Base-by-base conservation (phyloP, 768 basidiomycete genomes). In the Piloderma croceum region DNA sequence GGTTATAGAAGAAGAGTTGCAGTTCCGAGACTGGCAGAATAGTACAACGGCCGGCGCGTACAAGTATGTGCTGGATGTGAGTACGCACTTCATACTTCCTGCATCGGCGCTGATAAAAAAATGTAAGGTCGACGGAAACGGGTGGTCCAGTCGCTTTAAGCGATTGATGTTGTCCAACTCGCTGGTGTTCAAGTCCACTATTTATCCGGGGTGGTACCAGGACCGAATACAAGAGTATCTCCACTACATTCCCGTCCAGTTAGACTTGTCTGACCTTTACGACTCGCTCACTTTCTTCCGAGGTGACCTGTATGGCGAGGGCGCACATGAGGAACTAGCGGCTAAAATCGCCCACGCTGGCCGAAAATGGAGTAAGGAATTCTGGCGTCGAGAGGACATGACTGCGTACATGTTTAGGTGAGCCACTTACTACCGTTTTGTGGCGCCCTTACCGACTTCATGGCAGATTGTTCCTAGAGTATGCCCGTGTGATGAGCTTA, bases 241-340 rank as follows among this genome's bases (percentile, higher is more conserved):
- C 7, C 84, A 86, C 56, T 88, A 86, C 52, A 69, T 87, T 1
- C 84, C 84, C 2, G 65, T 86, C 3, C 74, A 79, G 46, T 44
- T 81, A 0, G 79, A 83, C 46, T 70, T 81, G 9, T 69, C 73
- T 0, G 83, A 88, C 57, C 57, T 89, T 3, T 74, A 83, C 54
- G 87, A 89, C 47, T 65, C 77, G 3, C 67, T 85, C 33, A 60
- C 78, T 1, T 90, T 90, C 65, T 88, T 88, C 63, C 74, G 77
- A 0, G 82, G 84, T 0, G 71, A 74, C 48, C 68, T 66, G 6
- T 64, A 73, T 39, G 76, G 79, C 13, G 68, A 72, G 25, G 71
- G 71, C 7, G 76, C 66, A 0, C 82, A 86, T 46, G 82, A 87
- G 38, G 70, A 64, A 1, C 51, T 83, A 32, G 83, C 73, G 1